Evolutionary conservation across 2,329 filamentous ascomycete genomes (phyloP), one percentile per base, ranked within the genome.

Genomic region (Colletotrichum sp.): DNA sequence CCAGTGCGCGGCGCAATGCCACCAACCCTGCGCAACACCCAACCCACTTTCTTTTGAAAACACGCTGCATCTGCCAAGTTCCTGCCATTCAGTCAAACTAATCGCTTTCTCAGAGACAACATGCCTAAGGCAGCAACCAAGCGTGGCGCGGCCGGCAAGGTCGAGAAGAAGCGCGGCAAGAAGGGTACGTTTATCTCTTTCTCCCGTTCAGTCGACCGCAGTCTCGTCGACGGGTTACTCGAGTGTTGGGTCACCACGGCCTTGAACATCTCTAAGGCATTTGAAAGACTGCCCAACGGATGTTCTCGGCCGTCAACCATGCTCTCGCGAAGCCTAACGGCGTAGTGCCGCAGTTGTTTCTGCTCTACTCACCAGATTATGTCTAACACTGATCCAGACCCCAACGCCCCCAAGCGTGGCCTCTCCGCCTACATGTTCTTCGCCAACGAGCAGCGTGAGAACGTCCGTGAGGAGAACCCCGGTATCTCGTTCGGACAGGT

Each of bases 351-450:
- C 14, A 30, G 43, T n/a, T n/a, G 10, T 36, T 8, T 21, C 12
- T 26, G 26, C 13, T 30, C 56, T 13, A 32, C 14, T 64, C 7
- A 6, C 7, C 28, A 26, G 16, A 6, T 30, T 77, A 76, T 21
- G 7, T 21, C 79, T 77, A 52, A 79, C 69, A 74, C 10, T 5
- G 3, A 8, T 24, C 18, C 82, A 98, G 96, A 98, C 88, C 96
- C 96, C 87, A 98, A 98, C 88, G 96, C 96, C 76, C 97, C 97
- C 86, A 99, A 98, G 96, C 96, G 97, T 88, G 97, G 96, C 90
- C 95, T 99, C 66, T 98, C 97, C 69, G 97, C 97, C 78, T 99
- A 99, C 93, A 99, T 99, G 97, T 98, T 98, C 94, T 99, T 98
- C 86, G 97, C 97, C 92, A 98, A 98, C 84, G 97, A 98, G 89